These are phyloP conservation scores for Gillenia trifoliata DNA, from an alignment of 306 rosid species.

Conservation along the genomic window DNA sequence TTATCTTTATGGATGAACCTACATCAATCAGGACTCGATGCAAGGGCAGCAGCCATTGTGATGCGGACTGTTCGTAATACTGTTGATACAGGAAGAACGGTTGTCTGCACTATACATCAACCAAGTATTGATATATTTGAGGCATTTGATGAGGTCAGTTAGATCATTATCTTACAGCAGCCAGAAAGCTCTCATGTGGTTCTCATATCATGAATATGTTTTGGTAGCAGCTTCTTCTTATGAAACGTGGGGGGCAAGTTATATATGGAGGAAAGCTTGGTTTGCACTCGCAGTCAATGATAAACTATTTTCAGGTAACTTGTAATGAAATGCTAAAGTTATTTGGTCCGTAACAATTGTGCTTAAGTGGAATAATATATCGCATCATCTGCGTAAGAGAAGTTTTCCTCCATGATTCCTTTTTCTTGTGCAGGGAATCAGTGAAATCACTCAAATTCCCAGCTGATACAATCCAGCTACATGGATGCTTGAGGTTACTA, in stretches of 20 bases:
- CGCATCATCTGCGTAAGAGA: not conserved
- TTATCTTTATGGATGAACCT: no score
- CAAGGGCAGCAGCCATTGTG: no score
- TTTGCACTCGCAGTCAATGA: constrained; percentile 60
- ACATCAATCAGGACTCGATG: no score
- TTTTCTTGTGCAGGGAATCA: constrained; percentile 41
- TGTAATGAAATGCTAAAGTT: not conserved
- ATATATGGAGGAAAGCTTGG: no score
- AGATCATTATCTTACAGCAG: not conserved
- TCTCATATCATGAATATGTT: no score
- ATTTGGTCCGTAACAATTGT: no score
- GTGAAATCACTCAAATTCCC: constrained; percentile 53
- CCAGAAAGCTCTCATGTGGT: constrained; percentile 9
- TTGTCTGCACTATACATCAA: constrained; percentile 93
- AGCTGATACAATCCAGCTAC: constrained; percentile 83
- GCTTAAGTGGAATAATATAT: no score
- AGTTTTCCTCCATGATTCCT: constrained; percentile 14
- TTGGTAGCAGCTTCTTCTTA: no score
- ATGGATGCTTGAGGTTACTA: constrained; percentile 90
- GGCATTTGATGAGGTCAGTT: constrained; percentile 82
- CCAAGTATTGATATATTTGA: constrained; percentile 89
- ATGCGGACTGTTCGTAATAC: no score
- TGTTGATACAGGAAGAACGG: no score
- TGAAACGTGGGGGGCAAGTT: no score
- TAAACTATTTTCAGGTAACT: constrained; percentile 74